Evolutionary conservation across 345 rosid genomes (phyloP).

Genomic region (Syzygium aromaticum): DNA sequence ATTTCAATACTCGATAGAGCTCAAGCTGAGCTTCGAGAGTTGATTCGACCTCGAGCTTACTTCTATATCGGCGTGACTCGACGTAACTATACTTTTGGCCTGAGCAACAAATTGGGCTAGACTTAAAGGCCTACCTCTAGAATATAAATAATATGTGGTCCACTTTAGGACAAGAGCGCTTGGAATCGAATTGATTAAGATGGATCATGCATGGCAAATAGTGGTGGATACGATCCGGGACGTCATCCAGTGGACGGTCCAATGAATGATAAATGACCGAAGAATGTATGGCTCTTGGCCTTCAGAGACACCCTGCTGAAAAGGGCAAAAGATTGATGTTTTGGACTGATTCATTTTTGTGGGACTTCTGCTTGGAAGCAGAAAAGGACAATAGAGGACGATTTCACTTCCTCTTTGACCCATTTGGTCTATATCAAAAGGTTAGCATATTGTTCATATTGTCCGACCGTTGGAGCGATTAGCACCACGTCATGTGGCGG

Average conservation of each 20-base stretch:
- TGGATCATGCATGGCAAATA: neutral
- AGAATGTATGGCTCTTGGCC: neutral
- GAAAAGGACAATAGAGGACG: neutral
- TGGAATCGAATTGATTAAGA: neutral
- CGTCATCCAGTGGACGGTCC: neutral
- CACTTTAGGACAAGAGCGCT: neutral
- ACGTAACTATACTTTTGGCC: too few relatives aligned
- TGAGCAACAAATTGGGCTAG: neutral
- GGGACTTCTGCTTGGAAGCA: neutral
- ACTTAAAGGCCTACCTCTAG: neutral
- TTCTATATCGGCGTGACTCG: neutral
- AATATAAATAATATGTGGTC: neutral
- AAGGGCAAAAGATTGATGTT: neutral
- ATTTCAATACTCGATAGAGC: neutral
- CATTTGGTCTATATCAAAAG: too few relatives aligned
- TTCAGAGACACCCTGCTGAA: neutral
- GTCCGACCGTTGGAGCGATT: neutral
- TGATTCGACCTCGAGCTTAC: neutral
- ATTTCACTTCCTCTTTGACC: neutral
- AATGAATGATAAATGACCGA: neutral
- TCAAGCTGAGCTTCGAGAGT: neutral
- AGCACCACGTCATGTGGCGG: neutral
- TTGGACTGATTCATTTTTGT: neutral
- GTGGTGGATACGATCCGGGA: neutral
- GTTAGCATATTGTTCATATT: fast-evolving